phyloP scores from a whole-genome alignment of 1,284 basidiomycete species.

The Lentinus polychrous region DNA sequence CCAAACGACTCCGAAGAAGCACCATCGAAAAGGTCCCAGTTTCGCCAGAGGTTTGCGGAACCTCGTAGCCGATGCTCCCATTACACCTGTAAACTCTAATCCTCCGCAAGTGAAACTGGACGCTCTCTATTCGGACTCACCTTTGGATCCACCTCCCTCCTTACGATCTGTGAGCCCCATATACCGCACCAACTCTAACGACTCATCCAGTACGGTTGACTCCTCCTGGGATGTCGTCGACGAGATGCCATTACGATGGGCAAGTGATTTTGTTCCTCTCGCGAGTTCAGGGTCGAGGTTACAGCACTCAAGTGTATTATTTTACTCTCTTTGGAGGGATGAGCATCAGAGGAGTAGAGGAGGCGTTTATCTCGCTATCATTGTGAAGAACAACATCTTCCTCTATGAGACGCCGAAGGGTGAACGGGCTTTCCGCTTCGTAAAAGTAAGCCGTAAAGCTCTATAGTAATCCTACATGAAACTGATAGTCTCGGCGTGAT shows the following conservation, averaged over 20 bases:
- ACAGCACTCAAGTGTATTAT: conserved; percentile 47
- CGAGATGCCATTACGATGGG: conserved; percentile 72
- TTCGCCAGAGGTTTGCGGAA: conserved; percentile 54
- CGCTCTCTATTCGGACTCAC: conserved; percentile 20
- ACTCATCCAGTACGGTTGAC: conserved; percentile 33
- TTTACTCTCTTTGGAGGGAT: conserved; percentile 61
- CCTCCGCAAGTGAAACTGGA: conserved; percentile 17
- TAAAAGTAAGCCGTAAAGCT: conserved; percentile 46
- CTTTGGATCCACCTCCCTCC: conserved; percentile 4
- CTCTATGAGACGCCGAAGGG: conserved; percentile 75
- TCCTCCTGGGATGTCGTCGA: conserved; percentile 70
- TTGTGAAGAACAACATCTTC: conserved; percentile 63
- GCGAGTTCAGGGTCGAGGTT: conserved; percentile 61
- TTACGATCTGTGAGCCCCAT: neutral
- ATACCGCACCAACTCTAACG: conserved; percentile 13
- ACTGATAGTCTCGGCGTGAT: neutral
- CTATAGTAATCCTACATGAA: neutral
- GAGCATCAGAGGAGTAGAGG: conserved; percentile 41
- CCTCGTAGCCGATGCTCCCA: conserved; percentile 43
- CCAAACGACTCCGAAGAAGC: conserved; percentile 44
- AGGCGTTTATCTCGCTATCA: conserved; percentile 67
- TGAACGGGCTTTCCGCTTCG: conserved; percentile 73
- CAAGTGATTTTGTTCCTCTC: conserved; percentile 72
- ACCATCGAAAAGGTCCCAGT: conserved; percentile 42
- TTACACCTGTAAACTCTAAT: conserved; percentile 14